Evolutionary conservation across 805 yeast species (phyloP).

Genomic region (Metschnikowia lochheadii): DNA sequence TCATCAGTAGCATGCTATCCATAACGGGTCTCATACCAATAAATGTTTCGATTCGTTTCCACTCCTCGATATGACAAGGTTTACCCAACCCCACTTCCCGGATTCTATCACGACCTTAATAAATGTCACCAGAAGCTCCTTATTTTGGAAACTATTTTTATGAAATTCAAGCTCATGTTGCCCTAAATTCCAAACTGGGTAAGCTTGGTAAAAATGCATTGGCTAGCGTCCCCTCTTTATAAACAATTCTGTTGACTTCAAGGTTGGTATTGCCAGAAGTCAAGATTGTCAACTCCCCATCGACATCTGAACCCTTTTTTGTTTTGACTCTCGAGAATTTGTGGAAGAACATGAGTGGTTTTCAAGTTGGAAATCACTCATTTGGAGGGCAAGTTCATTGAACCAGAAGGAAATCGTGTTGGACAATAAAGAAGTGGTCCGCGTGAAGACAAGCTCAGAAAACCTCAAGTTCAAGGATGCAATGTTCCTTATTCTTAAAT

Average conservation of each 20-base stretch:
- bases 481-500: constrained; percentile 22
- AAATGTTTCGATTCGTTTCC: constrained; percentile 61
- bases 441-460: constrained; percentile 17
- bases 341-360: constrained; percentile 51
- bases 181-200: constrained; percentile 45
- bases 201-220: constrained; percentile 61
- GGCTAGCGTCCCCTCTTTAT: constrained; percentile 88
- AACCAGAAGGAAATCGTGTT: constrained; percentile 35
- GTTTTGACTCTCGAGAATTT: constrained; percentile 57
- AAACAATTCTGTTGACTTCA: constrained; percentile 58
- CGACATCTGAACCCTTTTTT: constrained; percentile 69
- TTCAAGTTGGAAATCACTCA: constrained; percentile 62
- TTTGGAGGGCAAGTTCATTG: constrained; percentile 58
- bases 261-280: constrained; percentile 60
- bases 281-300: constrained; percentile 77
- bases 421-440: constrained; percentile 15
- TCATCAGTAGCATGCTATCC: too few species aligned
- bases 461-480: constrained; percentile 28
- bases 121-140: constrained; percentile 67
- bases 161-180: constrained; percentile 49
- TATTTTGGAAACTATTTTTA: constrained; percentile 46
- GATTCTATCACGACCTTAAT: constrained; percentile 73
- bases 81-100: constrained; percentile 73
- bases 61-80: constrained; percentile 70
- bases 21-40: too few species aligned